Conservation (phyloP, 2,329 filamentous ascomycete species). For the Aspergillus tamarii region DNA sequence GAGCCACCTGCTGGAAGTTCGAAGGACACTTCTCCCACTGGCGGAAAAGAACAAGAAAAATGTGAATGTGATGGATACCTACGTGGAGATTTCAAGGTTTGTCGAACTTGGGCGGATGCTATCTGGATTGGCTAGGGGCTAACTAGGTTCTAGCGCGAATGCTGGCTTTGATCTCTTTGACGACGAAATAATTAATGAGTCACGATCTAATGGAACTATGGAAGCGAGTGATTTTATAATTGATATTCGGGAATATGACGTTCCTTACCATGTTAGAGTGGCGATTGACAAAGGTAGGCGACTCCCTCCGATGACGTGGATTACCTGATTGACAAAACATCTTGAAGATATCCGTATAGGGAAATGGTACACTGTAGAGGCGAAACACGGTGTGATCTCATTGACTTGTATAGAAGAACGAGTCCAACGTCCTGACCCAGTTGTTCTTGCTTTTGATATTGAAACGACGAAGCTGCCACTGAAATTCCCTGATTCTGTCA, state of each 20-base stretch:
- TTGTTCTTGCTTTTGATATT: constrained; percentile 99
- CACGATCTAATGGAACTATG: constrained; percentile 74
- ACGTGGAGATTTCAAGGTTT: constrained; percentile 90
- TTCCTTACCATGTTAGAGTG: constrained; percentile 98
- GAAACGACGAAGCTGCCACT: constrained; percentile 94
- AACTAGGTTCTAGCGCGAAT: constrained; percentile 60
- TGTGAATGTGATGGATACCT: constrained; percentile 96
- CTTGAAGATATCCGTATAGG: constrained; percentile 83
- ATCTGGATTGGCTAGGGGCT: constrained; percentile 14
- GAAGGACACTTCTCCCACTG: constrained; percentile 82
- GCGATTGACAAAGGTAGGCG: constrained; percentile 82
- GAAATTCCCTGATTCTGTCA: constrained; percentile 92
- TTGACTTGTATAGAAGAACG: constrained; percentile 84
- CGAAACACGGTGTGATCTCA: constrained; percentile 86
- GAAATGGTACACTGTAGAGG: constrained; percentile 95
- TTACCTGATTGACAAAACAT: constrained; percentile 25
- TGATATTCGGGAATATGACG: constrained; percentile 98
- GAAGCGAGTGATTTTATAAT: constrained; percentile 97
- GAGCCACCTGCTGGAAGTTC: constrained; percentile 78
- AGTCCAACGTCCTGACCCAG: constrained; percentile 86
- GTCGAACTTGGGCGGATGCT: constrained; percentile 7
- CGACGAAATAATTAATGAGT: constrained; percentile 79
- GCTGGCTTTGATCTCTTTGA: constrained; percentile 95
- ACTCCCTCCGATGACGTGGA: neutral
- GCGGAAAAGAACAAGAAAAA: constrained; percentile 97